Evolutionary conservation across 345 rosid genomes (phyloP).

Genomic region (Murraya koenigii): DNA sequence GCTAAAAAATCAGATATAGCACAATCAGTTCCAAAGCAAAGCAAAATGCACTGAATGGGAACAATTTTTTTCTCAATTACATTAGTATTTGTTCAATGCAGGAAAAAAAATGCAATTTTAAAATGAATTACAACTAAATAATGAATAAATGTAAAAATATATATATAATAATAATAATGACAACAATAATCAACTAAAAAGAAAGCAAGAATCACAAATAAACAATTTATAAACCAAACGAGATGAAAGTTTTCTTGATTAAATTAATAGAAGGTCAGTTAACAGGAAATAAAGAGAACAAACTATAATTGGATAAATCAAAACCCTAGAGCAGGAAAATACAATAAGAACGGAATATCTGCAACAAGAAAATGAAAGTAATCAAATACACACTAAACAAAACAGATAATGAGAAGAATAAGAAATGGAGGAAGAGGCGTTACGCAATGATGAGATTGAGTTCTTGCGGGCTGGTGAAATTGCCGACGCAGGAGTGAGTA

Average conservation of each 20-base stretch:
- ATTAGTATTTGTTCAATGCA: neutral
- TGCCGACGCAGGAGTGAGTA: slow-evolving; percentile 92
- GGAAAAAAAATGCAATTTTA: neutral
- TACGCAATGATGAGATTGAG: slow-evolving; percentile 96
- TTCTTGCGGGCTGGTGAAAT: slow-evolving; percentile 88
- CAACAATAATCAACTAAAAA: neutral
- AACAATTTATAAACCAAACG: neutral
- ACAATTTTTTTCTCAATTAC: neutral
- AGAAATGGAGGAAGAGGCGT: too few species aligned
- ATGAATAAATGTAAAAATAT: neutral
- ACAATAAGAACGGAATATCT: neutral
- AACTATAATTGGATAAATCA: neutral
- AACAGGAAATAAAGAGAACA: neutral
- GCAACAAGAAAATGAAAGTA: neutral
- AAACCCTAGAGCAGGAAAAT: slow-evolving; percentile 8
- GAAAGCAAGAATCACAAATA: neutral
- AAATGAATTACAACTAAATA: neutral
- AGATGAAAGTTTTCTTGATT: neutral
- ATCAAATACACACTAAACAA: too few species aligned
- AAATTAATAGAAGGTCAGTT: neutral
- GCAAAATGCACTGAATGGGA: neutral
- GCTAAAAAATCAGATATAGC: slow-evolving; percentile 10
- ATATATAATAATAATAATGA: too few species aligned
- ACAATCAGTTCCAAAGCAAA: neutral
- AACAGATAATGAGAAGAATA: too few species aligned